Conservation (phyloP, 192 early-diverging fungal species). For the Mortierella alpina region DNA sequence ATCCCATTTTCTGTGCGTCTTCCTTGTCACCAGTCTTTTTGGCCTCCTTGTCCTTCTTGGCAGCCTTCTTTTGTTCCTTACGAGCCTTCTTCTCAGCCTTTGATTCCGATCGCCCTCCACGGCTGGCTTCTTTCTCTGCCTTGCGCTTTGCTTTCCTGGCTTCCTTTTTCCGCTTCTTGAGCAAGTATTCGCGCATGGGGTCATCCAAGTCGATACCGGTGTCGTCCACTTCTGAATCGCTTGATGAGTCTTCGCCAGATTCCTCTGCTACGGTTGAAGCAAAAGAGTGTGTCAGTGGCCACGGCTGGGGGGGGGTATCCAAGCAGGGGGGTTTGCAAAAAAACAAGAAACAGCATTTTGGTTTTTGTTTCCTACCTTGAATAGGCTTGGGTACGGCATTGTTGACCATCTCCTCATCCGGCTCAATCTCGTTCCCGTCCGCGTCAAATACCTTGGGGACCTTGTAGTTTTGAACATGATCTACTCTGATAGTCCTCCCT, state of each 20-base stretch:
- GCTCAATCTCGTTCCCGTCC: conserved; percentile 60
- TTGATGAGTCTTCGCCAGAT: conserved; percentile 28
- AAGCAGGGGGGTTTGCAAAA: background rate
- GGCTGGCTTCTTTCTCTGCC: conserved; percentile 33
- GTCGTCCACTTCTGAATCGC: conserved; percentile 54
- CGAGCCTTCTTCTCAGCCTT: conserved; percentile 37
- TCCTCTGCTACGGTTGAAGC: conserved; percentile 2
- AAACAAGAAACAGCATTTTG: background rate
- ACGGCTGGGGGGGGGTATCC: too few relatives aligned
- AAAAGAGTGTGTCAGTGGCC: background rate
- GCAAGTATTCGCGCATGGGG: conserved; percentile 78
- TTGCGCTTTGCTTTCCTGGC: conserved; percentile 53
- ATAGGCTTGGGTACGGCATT: conserved; percentile 48
- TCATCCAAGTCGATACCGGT: conserved; percentile 75
- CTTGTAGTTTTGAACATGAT: conserved; percentile 76
- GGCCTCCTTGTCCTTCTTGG: conserved; percentile 27
- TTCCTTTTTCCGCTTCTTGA: conserved; percentile 71
- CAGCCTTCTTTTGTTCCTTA: conserved; percentile 30
- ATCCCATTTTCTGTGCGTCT: conserved; percentile 2
- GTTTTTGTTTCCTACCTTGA: conserved; percentile 49
- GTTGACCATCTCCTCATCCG: conserved; percentile 42
- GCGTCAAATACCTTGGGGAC: conserved; percentile 67
- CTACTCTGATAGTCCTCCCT: conserved; percentile 75
- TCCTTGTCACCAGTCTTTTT: conserved; percentile 30
- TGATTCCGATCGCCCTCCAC: conserved; percentile 32